A percentile compares a stretch with the other conserved stretches of the same genome.
These are phyloP conservation scores for Phlyctochytrium planicorne DNA, from an alignment of 192 early-diverging fungal genomes.

Conservation along the genomic window DNA sequence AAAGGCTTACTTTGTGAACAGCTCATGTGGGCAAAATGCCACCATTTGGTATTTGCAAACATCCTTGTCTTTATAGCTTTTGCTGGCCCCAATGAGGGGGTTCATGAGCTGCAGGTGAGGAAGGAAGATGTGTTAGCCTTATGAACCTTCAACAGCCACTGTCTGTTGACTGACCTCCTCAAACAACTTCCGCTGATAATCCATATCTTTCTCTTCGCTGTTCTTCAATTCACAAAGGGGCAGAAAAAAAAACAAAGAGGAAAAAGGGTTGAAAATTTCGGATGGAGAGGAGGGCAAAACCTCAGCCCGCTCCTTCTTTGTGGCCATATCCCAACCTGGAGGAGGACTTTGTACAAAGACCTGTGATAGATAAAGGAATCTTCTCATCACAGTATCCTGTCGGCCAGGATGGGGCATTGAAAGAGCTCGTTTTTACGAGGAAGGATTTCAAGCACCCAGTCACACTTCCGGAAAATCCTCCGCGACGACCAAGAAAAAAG, in stretches of 20 bases:
- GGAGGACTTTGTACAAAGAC: no score
- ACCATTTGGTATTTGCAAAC: constrained; percentile 62
- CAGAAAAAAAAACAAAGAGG: neutral
- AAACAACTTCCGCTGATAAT: constrained; percentile 25
- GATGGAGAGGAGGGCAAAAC: no score
- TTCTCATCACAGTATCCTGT: neutral
- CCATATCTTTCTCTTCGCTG: constrained; percentile 11
- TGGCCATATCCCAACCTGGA: constrained; percentile 55
- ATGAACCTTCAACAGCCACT: neutral
- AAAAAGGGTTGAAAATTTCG: neutral
- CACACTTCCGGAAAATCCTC: no score
- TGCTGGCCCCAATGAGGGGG: constrained; percentile 18
- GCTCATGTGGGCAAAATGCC: constrained; percentile 76
- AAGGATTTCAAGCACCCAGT: no score
- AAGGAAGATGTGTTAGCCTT: neutral
- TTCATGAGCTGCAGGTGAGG: constrained; percentile 26
- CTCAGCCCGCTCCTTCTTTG: constrained; percentile 12
- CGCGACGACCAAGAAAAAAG: no score
- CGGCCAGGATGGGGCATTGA: neutral
- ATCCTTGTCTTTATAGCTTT: constrained; percentile 28
- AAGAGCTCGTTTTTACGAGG: neutral
- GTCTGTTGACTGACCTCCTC: constrained; percentile 26
- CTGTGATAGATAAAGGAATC: neutral
- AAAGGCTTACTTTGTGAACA: constrained; percentile 65
- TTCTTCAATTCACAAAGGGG: neutral